These are phyloP conservation scores for Vigna mungo DNA, from an alignment of 306 rosid species.

Conservation along the genomic window DNA sequence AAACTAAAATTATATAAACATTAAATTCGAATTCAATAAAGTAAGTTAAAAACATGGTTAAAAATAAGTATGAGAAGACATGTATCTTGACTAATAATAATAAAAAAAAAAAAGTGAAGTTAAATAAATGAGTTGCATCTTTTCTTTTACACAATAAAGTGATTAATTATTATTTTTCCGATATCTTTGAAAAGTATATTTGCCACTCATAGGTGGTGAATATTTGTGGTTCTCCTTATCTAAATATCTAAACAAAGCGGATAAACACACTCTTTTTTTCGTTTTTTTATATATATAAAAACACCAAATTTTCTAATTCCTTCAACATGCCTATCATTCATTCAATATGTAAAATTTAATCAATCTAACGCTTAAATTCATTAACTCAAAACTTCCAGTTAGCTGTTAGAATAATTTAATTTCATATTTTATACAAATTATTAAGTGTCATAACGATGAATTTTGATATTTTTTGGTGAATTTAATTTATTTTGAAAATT, in stretches of 20 bases:
- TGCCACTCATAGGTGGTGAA: not conserved
- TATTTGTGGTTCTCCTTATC: conserved; percentile 18
- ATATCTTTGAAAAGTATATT: conserved; percentile 12
- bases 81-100: too few relatives aligned
- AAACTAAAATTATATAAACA: too few relatives aligned
- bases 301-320: not conserved
- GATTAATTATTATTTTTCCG: not conserved
- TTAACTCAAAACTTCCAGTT: not conserved
- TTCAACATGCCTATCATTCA: not conserved
- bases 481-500: too few relatives aligned
- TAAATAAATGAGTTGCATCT: not conserved
- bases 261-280: conserved; percentile 3
- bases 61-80: too few relatives aligned
- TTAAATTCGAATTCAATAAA: too few relatives aligned
- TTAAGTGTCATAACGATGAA: too few relatives aligned
- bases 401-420: too few relatives aligned
- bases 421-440: too few relatives aligned
- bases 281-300: not conserved
- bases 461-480: too few relatives aligned
- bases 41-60: too few relatives aligned
- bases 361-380: not conserved
- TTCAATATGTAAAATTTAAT: not conserved
- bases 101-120: not conserved
- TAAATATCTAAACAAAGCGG: conserved; percentile 24
- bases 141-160: not conserved